Evolutionary conservation across 2,329 filamentous ascomycete species (phyloP).

Genomic region (Ceratocystiopsis minuta): DNA sequence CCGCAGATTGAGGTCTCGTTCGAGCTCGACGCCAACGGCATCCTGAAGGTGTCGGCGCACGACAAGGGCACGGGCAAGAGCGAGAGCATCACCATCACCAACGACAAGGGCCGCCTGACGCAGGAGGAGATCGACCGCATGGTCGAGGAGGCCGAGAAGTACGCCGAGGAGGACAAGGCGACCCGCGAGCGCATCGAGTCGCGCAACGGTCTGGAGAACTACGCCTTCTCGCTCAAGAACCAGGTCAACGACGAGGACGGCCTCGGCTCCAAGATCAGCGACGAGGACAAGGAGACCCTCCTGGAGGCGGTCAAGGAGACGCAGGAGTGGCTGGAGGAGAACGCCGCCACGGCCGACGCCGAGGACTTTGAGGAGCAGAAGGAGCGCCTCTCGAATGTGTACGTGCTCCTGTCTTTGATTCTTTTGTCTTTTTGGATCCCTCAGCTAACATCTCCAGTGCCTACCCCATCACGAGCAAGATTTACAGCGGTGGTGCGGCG

Average conservation of each 20-base stretch:
- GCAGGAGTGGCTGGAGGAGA: conserved; percentile 92
- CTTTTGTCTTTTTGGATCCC: not conserved
- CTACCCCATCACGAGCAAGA: conserved; percentile 97
- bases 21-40: conserved; percentile 95
- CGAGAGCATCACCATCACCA: conserved; percentile 96
- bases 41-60: conserved; percentile 85
- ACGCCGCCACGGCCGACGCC: conserved; percentile 62
- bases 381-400: conserved; percentile 88
- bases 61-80: conserved; percentile 98
- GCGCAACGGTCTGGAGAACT: conserved; percentile 95
- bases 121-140: conserved; percentile 98
- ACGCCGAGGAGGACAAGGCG: conserved; percentile 97
- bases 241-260: conserved; percentile 94
- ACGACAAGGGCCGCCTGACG: conserved; percentile 95
- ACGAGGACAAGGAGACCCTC: conserved; percentile 86
- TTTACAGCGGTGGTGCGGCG: conserved; percentile 53
- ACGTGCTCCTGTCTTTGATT: not conserved
- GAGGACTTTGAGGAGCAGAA: conserved; percentile 99
- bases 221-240: conserved; percentile 98
- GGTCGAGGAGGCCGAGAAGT: conserved; percentile 96
- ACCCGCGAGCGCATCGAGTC: conserved; percentile 93
- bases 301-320: conserved; percentile 94
- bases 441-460: conserved; percentile 24
- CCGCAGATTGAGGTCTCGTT: conserved; percentile 98
- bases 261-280: conserved; percentile 94